A percentile compares a stretch with the other conserved stretches of the same genome.
phyloP scores from a whole-genome alignment of 352 stramenopile species.

The Phytopythium ostracodes region DNA sequence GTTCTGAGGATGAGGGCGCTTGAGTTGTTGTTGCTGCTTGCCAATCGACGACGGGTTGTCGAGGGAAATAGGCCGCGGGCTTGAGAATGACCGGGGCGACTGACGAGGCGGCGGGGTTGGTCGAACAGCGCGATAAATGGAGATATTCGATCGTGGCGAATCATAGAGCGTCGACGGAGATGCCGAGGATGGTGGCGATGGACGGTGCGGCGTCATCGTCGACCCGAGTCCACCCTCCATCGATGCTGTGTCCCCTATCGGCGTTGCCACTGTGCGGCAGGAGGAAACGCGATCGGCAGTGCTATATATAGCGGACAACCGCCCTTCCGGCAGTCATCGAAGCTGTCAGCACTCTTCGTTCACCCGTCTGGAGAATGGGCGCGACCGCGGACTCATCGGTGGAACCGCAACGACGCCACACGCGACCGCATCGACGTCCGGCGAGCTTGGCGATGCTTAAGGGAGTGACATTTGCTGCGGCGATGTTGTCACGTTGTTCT shows the following conservation, averaged over 20 bases:
- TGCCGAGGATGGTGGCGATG: not conserved
- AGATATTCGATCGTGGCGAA: not conserved
- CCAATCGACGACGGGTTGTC: not conserved
- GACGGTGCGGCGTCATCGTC: constrained; percentile 2
- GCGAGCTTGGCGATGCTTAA: not conserved
- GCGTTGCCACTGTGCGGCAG: not conserved
- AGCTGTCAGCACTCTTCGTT: not conserved
- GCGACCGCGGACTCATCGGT: not conserved
- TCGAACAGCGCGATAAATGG: not conserved
- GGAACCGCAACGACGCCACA: not conserved
- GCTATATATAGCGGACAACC: not conserved
- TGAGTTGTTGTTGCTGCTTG: not conserved
- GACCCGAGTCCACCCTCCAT: not conserved
- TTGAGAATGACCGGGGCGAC: not conserved
- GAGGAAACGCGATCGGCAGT: not conserved
- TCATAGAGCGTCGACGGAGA: not conserved
- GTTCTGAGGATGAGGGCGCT: not conserved
- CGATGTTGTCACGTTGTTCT: not conserved
- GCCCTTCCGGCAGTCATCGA: not conserved
- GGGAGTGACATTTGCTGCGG: not conserved
- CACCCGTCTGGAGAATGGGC: not conserved
- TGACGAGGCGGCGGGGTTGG: constrained; percentile 1
- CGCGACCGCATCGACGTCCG: not conserved
- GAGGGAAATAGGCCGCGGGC: not conserved
- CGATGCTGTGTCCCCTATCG: not conserved